Evolutionary conservation across 306 rosid genomes (phyloP).

Genomic region (Casuarina cunninghamiana): DNA sequence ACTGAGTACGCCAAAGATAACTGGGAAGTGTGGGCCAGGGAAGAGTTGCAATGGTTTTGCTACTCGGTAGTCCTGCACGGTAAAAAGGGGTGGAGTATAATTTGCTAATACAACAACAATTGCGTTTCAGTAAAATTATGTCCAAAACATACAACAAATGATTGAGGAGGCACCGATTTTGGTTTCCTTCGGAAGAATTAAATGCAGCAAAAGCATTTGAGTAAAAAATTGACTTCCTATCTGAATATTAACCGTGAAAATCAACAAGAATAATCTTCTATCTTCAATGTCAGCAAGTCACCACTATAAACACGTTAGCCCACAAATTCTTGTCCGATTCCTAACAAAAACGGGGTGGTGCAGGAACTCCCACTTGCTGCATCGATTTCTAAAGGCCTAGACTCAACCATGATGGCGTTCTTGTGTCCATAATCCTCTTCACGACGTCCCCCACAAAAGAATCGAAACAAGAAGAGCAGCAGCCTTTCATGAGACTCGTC

Average conservation of each 20-base stretch:
- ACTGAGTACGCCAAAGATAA: too few species aligned
- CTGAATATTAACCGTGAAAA: constrained; percentile 19
- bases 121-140: too few species aligned
- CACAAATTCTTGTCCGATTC: constrained; percentile 39
- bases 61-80: too few species aligned
- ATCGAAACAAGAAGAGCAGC: constrained; percentile 85
- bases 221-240: constrained; percentile 6
- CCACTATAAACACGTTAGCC: constrained; percentile 57
- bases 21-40: too few species aligned
- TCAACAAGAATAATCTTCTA: constrained; percentile 23
- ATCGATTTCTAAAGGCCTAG: constrained; percentile 56
- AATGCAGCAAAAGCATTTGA: not conserved
- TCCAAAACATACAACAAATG: not conserved
- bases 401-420: constrained; percentile 55
- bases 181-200: not conserved
- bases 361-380: constrained; percentile 18
- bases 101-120: not conserved
- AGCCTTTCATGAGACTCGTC: constrained; percentile 62
- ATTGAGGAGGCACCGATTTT: not conserved
- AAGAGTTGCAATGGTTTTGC: not conserved
- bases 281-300: constrained; percentile 50
- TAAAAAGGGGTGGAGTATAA: not conserved
- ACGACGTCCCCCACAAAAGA: constrained; percentile 65
- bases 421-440: constrained; percentile 60
- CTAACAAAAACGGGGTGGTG: constrained; percentile 39